Conservation (phyloP, 345 rosid genomes). For the Populus alba region DNA sequence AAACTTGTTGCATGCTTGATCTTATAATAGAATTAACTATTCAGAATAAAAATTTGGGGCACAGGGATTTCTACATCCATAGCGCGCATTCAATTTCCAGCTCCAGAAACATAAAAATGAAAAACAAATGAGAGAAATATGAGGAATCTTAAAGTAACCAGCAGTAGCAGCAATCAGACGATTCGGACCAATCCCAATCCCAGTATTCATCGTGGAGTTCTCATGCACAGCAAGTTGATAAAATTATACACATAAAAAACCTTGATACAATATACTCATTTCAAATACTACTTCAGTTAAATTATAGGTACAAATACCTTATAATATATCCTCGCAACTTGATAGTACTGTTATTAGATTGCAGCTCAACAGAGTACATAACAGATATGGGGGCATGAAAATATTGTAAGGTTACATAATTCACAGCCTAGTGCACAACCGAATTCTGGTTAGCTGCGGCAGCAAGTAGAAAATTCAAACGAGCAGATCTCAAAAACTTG, state of each 20-base stretch:
- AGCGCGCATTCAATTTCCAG: neutral
- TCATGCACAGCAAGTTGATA: no score
- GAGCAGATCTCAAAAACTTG: slow-evolving; percentile 13
- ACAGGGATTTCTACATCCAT: no score
- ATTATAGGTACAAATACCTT: slow-evolving; percentile 1
- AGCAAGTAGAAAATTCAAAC: slow-evolving; percentile 13
- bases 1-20: no score
- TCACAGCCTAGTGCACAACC: slow-evolving; percentile 26
- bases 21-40: no score
- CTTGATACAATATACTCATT: neutral
- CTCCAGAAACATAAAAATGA: no score
- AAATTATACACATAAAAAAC: no score
- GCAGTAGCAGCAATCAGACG: neutral
- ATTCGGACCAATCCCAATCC: neutral
- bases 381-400: slow-evolving; percentile 9
- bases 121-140: neutral
- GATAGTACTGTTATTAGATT: neutral
- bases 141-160: neutral
- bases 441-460: slow-evolving; percentile 19
- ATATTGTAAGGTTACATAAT: slow-evolving; percentile 19
- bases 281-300: slow-evolving; percentile 8
- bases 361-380: slow-evolving; percentile 4
- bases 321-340: slow-evolving; percentile 9
- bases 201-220: neutral
- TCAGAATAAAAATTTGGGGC: neutral